Base-by-base conservation (phyloP, 768 basidiomycete species). In the Boletus reticulatus region DNA sequence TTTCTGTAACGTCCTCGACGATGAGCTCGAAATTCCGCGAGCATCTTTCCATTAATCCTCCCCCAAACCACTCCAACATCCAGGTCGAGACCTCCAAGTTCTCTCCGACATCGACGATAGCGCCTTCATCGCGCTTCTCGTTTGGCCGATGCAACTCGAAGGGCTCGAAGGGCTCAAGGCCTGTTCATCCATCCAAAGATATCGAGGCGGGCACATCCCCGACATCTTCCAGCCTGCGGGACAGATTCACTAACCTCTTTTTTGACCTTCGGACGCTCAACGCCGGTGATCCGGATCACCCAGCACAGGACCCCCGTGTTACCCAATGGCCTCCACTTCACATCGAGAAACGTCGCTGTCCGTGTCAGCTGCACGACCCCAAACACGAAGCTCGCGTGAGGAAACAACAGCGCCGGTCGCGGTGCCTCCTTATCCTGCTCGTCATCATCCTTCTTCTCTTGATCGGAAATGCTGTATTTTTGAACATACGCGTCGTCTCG, bases 21-120 rank as follows among this genome's bases (percentile, higher is more conserved):
- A 71, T 69, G 69, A 56, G 54, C 59, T 71, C 69, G 4, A 69
- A 62, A 34, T 72, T 72, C 52, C 66, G 64, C 38, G 70, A 72
- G 49, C 67, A 72, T 41, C 61, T 72, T 17, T 70, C 68, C 20
- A 39, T 73, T 16, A 36, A 55, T 31, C 37, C 43, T 39, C 57
- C 62, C 19, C 47, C 55, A 29, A 45, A 52, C 12, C 39, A 56
- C 50, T 32, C 32, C n/a, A 44, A 62, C 50, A 11, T 53, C 14
- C 66, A 65, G 4, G 37, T 72, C 48, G 72, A 73, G 52, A 53
- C 55, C 4, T 79, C 78, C 43, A 76, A 67, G 45, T 78, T 79
- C 64, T 79, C 78, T 19, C 75, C 78, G 37, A 74, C 74, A n/a
- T 76, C 77, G 11, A 73, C 75, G 13, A 66, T 70, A 47, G 53